Evolutionary conservation across 768 basidiomycete species (phyloP), one percentile per base, ranked within the genome.

Genomic region (Coprinopsis marcescibilis): DNA sequence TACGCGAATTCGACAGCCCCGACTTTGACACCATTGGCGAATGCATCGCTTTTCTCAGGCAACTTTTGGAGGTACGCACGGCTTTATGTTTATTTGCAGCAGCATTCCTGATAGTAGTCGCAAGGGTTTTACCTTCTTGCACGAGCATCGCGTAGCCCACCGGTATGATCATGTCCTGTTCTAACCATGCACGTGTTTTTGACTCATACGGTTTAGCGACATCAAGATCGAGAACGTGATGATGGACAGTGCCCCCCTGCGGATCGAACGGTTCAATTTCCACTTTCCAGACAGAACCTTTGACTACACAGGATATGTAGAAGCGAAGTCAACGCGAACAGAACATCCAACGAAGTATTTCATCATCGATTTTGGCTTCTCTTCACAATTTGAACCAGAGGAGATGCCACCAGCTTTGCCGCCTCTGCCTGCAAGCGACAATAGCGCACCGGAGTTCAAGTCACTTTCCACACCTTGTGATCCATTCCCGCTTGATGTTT

Each of bases 321-420:
- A 40, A 25, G n/a, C 34, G 23, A 48, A 29, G 15, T 49, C 15
- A 29, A 51, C 55, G 1, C 27, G 52, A 4, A 56, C 52, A 0
- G 30, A 53, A 25, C 40, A 45, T 5, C 52, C 39, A n/a, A 40
- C 45, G 6, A 46, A 39, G 26, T 56, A 56, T 37, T 52, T 49
- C 45, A 37, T 53, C 21, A 51, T 53, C 26, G 55, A 53, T 36
- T 56, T 49, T 39, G 50, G 52, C 1, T 24, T 44, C 17, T 42
- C 55, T 3, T 20, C 32, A 4, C 49, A 26, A 34, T 56, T 46
- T 26, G 32, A 29, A 3, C 26, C 7, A 8, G 47, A 51, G n/a
- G 25, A 48, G 21, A 39, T 29, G 37, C 37, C 46, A 2, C 39
- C 46, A 4, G 21, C 19, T 6, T 27, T 38, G 39, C 24, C 2